Base-by-base conservation (phyloP, 73 alveolate species). In the Blepharisma stoltei region DNA sequence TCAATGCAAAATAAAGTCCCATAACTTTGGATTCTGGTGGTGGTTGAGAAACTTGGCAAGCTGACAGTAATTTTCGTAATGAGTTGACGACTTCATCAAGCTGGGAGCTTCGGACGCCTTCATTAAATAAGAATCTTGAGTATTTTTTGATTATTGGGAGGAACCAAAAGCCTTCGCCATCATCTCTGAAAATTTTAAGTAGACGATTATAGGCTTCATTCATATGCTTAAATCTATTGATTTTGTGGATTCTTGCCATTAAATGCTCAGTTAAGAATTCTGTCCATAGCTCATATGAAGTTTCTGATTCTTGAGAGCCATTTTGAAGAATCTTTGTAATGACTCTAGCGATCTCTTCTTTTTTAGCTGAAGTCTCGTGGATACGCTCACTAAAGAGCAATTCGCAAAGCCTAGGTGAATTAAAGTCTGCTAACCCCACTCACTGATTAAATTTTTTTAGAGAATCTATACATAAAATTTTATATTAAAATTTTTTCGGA, bases 1-100 rank as follows among this genome's bases (percentile, higher is more conserved):
- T 60, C 23, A 60, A 1, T 1, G 73, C 73, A 1, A 20, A 60
- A 25, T 60, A 60, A n/a, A 60, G 46, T 14, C 73, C 73, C 14
- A 60, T 25, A n/a, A 60, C 73, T 60, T 60, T n/a, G 46, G 73
- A 60, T 8, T 60, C 14, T 18, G 73, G 73, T 1, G 23, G 45
- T 14, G 73, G 73, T 1, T 47, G 38, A 25, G 73, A 14, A 25
- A 60, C 73, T 60, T 60, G 73, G 5, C 73, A 60, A 60, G 73
- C 14, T 14, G 46, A 14, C 2, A 60, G 18, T 8, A 60, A 60
- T 38, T 14, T 60, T 60, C 73, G 14, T 25, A 60, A 60, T 18
- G 73, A 60, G 5, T 60, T 60, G 38, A 60, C 45, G 5, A 60
- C 46, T 60, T 60, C 73, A 2, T 38, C 73, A 8, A 60, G 73